Base-by-base conservation (phyloP, 768 basidiomycete species). In the Sporobolomyces phaffii region DNA sequence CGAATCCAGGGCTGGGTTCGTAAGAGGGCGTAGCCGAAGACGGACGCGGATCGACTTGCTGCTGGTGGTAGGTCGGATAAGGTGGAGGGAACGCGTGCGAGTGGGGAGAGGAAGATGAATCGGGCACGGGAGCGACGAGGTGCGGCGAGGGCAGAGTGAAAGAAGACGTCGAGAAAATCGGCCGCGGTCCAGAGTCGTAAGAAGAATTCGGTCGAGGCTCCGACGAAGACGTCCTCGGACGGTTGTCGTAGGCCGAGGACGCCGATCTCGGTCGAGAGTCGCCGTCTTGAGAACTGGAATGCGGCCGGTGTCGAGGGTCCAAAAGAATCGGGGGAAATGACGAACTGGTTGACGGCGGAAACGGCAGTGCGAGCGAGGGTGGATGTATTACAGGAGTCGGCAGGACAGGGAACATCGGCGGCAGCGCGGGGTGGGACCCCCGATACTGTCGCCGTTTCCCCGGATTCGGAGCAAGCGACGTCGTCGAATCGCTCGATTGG, bases 201-300 rank as follows among this genome's bases (percentile, higher is more conserved):
- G 64, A 31, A 10, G 64, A 60, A 29, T 22, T 40, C 0, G 59
- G 45, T 38, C 45, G 64, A 13, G 64, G 64, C 20, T 65, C 64
- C 1, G 58, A 60, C 15, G 52, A 20, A 8, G 64, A 54, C 20
- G 64, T 65, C 20, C n/a, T 26, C 10, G 64, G 64, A 6, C 64
- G 33, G 3, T 53, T 18, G 2, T 52, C 22, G 29, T 54, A 59
- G 9, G 36, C 15, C 0, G 43, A 51, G 11, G 50, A 53, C 5
- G 45, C 36, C 2, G 58, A 53, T 7, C 36, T 44, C 3, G 59
- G 58, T 6, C 59, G 64, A 0, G 17, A 3, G 4, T 4, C 29
- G 13, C 9, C 1, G 28, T 49, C 52, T 26, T 29, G 22, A 4
- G 43, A 38, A 2, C 34, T 31, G 14, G 64, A 60, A 3, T 60